Percentiles rank a stretch among this genome's conserved stretches.
These are phyloP conservation scores for Tuber melanosporum DNA, from an alignment of 495 filamentous ascomycete genomes.

Conservation along the genomic window DNA sequence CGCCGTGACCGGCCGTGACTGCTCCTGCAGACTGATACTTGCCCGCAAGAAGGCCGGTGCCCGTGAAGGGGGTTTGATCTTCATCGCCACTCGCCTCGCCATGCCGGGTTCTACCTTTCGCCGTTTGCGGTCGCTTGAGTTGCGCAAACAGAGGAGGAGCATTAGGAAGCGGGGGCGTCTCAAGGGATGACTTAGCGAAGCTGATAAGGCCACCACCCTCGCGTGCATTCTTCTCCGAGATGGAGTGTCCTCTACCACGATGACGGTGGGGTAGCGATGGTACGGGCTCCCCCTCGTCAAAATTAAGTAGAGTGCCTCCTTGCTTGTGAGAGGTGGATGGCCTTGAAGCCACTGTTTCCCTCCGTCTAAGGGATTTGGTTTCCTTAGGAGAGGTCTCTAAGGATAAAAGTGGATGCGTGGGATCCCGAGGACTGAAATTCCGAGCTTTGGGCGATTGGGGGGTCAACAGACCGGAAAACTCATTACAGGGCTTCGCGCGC, in stretches of 20 bases:
- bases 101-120: slow-evolving; percentile 19
- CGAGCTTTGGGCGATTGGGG: slow-evolving; percentile 21
- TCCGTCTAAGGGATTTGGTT: slow-evolving; percentile 13
- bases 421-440: slow-evolving; percentile 18
- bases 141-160: slow-evolving; percentile 5
- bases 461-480: slow-evolving; percentile 13
- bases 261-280: slow-evolving; percentile 29
- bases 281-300: slow-evolving; percentile 26
- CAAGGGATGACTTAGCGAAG: slow-evolving; percentile 23
- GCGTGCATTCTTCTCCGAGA: slow-evolving; percentile 27
- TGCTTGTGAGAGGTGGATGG: slow-evolving; percentile 30
- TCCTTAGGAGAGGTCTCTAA: slow-evolving; percentile 25
- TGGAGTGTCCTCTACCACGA: slow-evolving; percentile 31
- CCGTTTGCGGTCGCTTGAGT: slow-evolving; percentile 25
- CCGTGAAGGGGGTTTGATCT: slow-evolving; percentile 30
- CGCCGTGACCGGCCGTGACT: slow-evolving; percentile 27
- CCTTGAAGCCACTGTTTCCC: slow-evolving; percentile 32
- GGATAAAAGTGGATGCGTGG: slow-evolving; percentile 20
- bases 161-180: slow-evolving; percentile 23
- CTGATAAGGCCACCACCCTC: slow-evolving; percentile 34
- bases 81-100: slow-evolving; percentile 27
- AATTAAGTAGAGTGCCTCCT: slow-evolving; percentile 34
- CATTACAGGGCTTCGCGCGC: slow-evolving; percentile 27
- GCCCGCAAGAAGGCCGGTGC: slow-evolving; percentile 31
- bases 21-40: slow-evolving; percentile 30